Base-by-base conservation (phyloP, 106 monocot genomes). In the Dendrobium officinale region DNA sequence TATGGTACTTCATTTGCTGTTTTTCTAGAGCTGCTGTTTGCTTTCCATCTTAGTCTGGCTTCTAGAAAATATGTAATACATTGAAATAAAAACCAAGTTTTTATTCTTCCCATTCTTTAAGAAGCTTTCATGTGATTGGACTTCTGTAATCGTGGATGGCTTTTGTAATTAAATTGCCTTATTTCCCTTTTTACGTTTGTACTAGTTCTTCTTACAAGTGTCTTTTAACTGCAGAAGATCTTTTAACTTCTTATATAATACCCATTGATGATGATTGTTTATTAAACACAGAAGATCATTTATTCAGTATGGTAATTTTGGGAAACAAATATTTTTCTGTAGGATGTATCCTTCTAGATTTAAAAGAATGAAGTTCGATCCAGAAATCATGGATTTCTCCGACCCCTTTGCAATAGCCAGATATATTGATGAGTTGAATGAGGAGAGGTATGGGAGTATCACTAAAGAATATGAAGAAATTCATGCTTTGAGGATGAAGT, bases 401-500 rank as follows among this genome's bases (percentile, higher is more conserved):
- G 76, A 76, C 27, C 76, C 76, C 22, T 76, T 76, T 76, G 45
- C 48, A 27, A 11, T 76, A 76, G 76, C 76, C 11, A 47, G 76
- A n/a, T 26, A 51, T 47, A 76, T 76, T 76, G 76, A 76, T 76
- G 49, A 76, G 19, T 49, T 76, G 48, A 76, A 76, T 49, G 76
- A 76, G 76, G 9, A 76, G 17, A 49, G 51, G 42, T 76, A 76
- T 76, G 49, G 76, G 26, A 47, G 10, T 42, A 26, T 15, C 24
- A 76, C 76, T 49, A 76, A 76, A 76, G 76, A 76, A 49, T 49
- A 42, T 49, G 42, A 76, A 76, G 76, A 76, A 49, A 5, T 76
- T 76, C 48, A 76, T 76, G 76, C 76, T 49, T 76, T 19, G 49
- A 76, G 76, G 49, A 76, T 76, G 76, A 76, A 76, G 49, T 49